Conservation (phyloP, 768 basidiomycete species). For the Boletus coccyginus region DNA sequence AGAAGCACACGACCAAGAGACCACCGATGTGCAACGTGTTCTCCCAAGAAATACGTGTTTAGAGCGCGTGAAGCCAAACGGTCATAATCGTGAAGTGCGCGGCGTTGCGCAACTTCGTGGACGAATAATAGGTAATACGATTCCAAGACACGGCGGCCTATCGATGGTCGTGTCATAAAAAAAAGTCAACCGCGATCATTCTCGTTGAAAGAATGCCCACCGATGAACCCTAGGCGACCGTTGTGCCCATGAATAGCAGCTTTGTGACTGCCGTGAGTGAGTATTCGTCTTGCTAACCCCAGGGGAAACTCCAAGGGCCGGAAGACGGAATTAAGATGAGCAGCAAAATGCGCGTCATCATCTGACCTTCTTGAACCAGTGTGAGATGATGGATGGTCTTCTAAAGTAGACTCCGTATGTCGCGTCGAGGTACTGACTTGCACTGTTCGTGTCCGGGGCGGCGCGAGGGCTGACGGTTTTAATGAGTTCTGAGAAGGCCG, state of each 20-base stretch:
- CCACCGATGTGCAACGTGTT: slow-evolving; percentile 76
- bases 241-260: slow-evolving; percentile 68
- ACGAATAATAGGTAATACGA: slow-evolving; percentile 75
- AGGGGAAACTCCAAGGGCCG: slow-evolving; percentile 64
- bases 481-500: slow-evolving; percentile 6
- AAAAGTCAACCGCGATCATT: background rate
- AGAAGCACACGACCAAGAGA: slow-evolving; percentile 67
- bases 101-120: slow-evolving; percentile 48
- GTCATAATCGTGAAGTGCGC: slow-evolving; percentile 54
- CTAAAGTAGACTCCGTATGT: background rate
- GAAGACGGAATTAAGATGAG: slow-evolving; percentile 64
- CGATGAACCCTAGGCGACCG: slow-evolving; percentile 67
- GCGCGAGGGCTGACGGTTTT: slow-evolving; percentile 12
- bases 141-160: slow-evolving; percentile 76
- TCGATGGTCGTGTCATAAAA: background rate
- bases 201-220: slow-evolving; percentile 31
- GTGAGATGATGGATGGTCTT: slow-evolving; percentile 3
- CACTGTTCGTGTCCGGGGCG: slow-evolving; percentile 11
- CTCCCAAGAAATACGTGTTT: slow-evolving; percentile 70
- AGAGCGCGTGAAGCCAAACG: slow-evolving; percentile 53
- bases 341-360: slow-evolving; percentile 34
- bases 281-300: slow-evolving; percentile 66
- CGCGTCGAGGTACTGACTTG: slow-evolving; percentile 8
- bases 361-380: background rate
- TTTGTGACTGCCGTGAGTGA: slow-evolving; percentile 78